Base-by-base conservation (phyloP, 75 land plant species). In the Azolla pinnata region DNA sequence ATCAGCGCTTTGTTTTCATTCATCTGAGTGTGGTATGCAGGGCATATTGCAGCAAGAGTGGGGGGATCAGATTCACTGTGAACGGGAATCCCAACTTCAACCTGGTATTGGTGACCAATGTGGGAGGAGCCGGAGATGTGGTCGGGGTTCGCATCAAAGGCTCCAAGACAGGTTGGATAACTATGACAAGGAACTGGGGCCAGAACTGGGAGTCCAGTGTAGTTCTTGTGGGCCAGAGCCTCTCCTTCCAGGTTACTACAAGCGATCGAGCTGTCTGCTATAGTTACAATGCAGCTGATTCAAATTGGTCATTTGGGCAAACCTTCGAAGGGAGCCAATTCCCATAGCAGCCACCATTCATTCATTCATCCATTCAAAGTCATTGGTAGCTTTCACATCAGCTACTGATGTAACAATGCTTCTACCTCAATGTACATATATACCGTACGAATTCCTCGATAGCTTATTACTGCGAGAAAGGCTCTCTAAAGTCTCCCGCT, bases 181-280 rank as follows among this genome's bases (percentile, higher is more conserved):
- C 55, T 7, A 60, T 72, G 75, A 31, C 44, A 34, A 33, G 63
- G 25, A 72, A 72, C 63, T 72, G 75, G 75, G 75, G 75, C 3
- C 63, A 65, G 12, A 72, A 72, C 57, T 72, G 75, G 75, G 57
- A 72, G 18, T 38, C 31, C 29, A 38, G 33, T 26, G 42, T 29
- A 24, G 54, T 68, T 27, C 59, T 66, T 16, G 44, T 33, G 14
- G 75, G 75, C 38, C 62, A 72, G 32, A 40, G 28, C 14, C 48
- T 72, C 33, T 72, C 64, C 1, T 66, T 72, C 63, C 31, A 40
- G 44, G 31, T 72, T 17, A 29, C 38, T n/a, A 65, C 69, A 0
- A 54, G 75, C 28, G 57, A 66, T 44, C 44, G 63, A 4, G 59
- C 42, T 26, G 32, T 29, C 2, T 45, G 59, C 10, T 40, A 63